phyloP scores from a whole-genome alignment of 495 filamentous ascomycete species.

The Rhizodiscina lignyota region DNA sequence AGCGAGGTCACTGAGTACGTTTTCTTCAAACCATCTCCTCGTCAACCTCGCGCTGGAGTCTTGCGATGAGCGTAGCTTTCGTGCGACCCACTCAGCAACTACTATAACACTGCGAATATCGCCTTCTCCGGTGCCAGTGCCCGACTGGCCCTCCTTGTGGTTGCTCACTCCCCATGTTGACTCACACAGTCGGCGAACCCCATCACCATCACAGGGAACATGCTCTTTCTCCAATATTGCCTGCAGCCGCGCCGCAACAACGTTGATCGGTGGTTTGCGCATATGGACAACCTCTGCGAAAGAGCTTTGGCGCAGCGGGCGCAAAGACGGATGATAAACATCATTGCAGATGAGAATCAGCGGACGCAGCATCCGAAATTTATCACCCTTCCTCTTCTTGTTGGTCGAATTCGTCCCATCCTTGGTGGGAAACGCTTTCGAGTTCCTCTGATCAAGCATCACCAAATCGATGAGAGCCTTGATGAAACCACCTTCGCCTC shows the following conservation, averaged over 20 bases:
- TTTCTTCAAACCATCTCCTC: slow-evolving; percentile 65
- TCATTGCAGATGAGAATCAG: slow-evolving; percentile 94
- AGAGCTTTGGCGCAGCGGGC: slow-evolving; percentile 62
- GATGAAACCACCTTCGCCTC: slow-evolving; percentile 76
- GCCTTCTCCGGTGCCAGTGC: slow-evolving; percentile 53
- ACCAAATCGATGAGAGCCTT: slow-evolving; percentile 88
- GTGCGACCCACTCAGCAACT: slow-evolving; percentile 85
- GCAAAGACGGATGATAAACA: slow-evolving; percentile 81
- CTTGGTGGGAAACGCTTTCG: slow-evolving; percentile 18
- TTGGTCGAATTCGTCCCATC: slow-evolving; percentile 19
- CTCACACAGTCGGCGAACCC: slow-evolving; percentile 78
- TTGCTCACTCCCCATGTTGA: slow-evolving; percentile 73
- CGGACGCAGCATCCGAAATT: slow-evolving; percentile 71
- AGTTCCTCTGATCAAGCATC: slow-evolving; percentile 68
- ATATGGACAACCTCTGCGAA: slow-evolving; percentile 86
- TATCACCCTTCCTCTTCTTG: slow-evolving; percentile 52
- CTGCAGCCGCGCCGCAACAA: slow-evolving; percentile 69
- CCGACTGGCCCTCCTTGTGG: slow-evolving; percentile 37
- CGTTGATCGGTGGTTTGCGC: slow-evolving; percentile 71
- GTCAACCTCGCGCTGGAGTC: slow-evolving; percentile 49
- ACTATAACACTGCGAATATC: slow-evolving; percentile 89
- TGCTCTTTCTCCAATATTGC: slow-evolving; percentile 73
- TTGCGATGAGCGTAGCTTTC: slow-evolving; percentile 32
- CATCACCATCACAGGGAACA: slow-evolving; percentile 70
- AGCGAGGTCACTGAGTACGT: slow-evolving; percentile 49